Evolutionary conservation across 2,329 filamentous ascomycete genomes (phyloP).

Genomic region (Paecilomyces formosus): DNA sequence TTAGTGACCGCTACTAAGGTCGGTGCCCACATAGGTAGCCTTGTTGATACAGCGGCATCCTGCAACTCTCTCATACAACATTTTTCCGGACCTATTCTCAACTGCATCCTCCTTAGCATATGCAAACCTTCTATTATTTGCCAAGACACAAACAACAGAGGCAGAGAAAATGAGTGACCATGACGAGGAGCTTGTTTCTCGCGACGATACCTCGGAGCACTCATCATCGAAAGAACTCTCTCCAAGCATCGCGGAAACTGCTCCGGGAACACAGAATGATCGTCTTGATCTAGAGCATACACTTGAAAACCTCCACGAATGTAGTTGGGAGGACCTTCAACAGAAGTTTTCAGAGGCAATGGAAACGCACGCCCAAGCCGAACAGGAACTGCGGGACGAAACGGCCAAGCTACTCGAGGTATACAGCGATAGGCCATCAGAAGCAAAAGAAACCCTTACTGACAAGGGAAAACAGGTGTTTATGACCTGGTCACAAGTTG

Average conservation of each 20-base stretch:
- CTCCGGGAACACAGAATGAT: neutral
- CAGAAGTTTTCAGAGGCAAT: constrained; percentile 61
- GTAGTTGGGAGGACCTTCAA: constrained; percentile 75
- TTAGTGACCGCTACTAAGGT: neutral
- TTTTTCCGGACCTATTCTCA: neutral
- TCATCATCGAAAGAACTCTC: neutral
- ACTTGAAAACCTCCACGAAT: constrained; percentile 46
- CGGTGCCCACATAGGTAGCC: neutral
- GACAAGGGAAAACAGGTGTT: constrained; percentile 56
- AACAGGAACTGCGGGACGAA: constrained; percentile 59
- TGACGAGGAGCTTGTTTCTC: neutral
- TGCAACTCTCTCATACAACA: neutral
- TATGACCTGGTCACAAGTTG: constrained; percentile 67
- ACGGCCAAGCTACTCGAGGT: constrained; percentile 62
- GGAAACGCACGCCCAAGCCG: constrained; percentile 53
- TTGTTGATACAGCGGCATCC: neutral
- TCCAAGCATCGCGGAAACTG: neutral
- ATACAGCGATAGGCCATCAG: constrained; percentile 5
- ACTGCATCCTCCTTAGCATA: neutral
- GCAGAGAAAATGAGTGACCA: neutral
- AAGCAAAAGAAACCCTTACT: neutral
- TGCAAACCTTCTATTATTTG: neutral
- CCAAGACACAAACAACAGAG: neutral
- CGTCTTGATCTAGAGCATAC: neutral
- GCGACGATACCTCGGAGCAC: neutral